A percentile compares a stretch with the other conserved stretches of the same genome.
phyloP scores from a whole-genome alignment of 2,329 filamentous ascomycete genomes.

The Neospermospora avenae region DNA sequence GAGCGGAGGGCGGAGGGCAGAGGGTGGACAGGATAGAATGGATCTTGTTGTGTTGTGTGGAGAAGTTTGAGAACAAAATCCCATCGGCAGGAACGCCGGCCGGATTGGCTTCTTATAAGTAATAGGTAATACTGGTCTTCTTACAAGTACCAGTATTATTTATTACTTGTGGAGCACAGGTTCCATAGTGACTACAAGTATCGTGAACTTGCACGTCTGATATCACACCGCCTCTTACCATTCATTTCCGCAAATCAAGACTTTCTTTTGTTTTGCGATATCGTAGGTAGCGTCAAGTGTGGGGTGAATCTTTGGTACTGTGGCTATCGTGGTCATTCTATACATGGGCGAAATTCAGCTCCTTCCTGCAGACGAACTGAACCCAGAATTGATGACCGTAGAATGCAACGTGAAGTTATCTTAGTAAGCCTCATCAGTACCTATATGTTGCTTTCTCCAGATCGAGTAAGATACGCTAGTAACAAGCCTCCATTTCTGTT shows the following conservation, averaged over 20 bases:
- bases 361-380: too few relatives aligned
- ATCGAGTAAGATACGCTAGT: background rate
- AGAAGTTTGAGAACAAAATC: background rate
- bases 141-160: too few relatives aligned
- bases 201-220: background rate
- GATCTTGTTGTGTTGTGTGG: background rate
- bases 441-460: background rate
- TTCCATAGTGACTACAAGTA: background rate
- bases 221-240: background rate
- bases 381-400: too few relatives aligned
- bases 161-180: background rate
- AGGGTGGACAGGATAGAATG: background rate
- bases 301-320: too few relatives aligned
- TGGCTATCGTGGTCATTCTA: too few relatives aligned
- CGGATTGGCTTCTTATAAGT: too few relatives aligned
- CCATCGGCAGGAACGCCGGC: slow-evolving; percentile 4
- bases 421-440: background rate
- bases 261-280: too few relatives aligned
- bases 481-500: background rate
- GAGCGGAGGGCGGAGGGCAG: background rate
- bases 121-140: background rate
- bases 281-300: too few relatives aligned
- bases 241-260: too few relatives aligned
- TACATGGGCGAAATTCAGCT: too few relatives aligned
- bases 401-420: too few relatives aligned